A percentile compares a stretch with the other conserved stretches of the same genome.
phyloP scores from a whole-genome alignment of 441 rosid species.

The Aleurites moluccanus region DNA sequence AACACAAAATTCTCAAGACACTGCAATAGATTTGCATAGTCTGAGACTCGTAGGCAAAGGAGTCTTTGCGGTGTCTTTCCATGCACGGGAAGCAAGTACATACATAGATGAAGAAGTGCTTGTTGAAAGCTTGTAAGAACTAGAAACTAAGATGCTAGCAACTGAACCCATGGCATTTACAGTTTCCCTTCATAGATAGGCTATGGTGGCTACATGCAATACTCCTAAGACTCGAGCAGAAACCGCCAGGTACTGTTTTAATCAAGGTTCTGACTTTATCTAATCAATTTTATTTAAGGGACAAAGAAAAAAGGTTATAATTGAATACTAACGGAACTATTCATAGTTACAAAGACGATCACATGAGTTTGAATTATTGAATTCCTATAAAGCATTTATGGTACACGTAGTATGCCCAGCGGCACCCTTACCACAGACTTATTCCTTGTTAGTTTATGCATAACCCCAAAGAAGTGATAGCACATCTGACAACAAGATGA shows the following conservation, averaged over 20 bases:
- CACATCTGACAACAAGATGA: constrained; percentile 15
- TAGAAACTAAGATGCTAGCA: background rate
- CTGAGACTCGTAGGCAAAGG: too few relatives aligned
- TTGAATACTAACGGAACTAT: background rate
- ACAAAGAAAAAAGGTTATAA: background rate
- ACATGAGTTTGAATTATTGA: constrained; percentile 11
- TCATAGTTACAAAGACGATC: constrained; percentile 11
- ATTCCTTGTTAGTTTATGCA: constrained; percentile 19
- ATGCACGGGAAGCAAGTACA: background rate
- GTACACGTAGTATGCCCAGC: constrained; percentile 14
- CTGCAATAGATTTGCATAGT: too few relatives aligned
- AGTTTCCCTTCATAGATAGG: too few relatives aligned
- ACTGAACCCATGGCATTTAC: too few relatives aligned
- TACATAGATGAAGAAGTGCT: background rate
- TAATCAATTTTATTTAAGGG: background rate
- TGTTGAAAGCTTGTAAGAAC: background rate
- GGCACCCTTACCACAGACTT: constrained; percentile 10
- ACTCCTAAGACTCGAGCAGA: background rate
- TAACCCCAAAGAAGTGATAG: background rate
- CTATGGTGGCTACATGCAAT: too few relatives aligned
- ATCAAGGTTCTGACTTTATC: background rate
- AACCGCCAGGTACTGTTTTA: background rate
- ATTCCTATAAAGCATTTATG: constrained; percentile 7
- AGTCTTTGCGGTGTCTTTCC: background rate
- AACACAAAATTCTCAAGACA: background rate